phyloP scores from a whole-genome alignment of 139 green algal species.

The Nannochloris sp. region DNA sequence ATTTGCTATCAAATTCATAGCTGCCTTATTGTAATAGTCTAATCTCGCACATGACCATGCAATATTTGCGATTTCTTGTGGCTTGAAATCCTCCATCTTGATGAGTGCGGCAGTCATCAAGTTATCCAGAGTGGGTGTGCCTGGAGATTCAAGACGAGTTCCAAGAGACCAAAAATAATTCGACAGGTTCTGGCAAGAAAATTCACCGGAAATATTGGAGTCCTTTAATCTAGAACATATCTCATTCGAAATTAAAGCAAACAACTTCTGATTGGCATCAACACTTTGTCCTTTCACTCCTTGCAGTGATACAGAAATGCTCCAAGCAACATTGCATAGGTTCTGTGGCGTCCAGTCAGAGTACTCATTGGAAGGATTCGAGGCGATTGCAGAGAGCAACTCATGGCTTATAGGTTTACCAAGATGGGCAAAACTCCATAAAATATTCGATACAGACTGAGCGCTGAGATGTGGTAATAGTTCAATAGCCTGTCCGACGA shows the following conservation, averaged over 20 bases:
- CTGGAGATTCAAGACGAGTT: constrained; percentile 23
- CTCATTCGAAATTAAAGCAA: constrained; percentile 13
- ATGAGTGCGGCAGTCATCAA: constrained; percentile 16
- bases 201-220: constrained; percentile 1
- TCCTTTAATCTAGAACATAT: constrained; percentile 19
- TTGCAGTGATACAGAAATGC: constrained; percentile 24
- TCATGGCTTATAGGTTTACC: constrained; percentile 1
- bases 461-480: too few species aligned
- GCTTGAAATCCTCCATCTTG: constrained; percentile 32
- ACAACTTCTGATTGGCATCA: background rate
- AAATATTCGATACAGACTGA: constrained; percentile 7
- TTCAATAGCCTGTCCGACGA: too few species aligned
- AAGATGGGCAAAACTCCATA: constrained; percentile 43
- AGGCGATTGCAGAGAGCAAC: background rate
- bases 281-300: background rate
- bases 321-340: constrained; percentile 38
- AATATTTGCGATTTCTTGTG: constrained; percentile 46
- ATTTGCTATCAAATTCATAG: constrained; percentile 31
- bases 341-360: constrained; percentile 35
- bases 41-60: constrained; percentile 43
- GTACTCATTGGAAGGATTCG: too few species aligned
- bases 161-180: constrained; percentile 37
- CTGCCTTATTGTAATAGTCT: constrained; percentile 19
- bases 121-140: background rate
- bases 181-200: constrained; percentile 39